phyloP scores from a whole-genome alignment of 1,139 yeast species.

The Lodderomyces elongisporus region DNA sequence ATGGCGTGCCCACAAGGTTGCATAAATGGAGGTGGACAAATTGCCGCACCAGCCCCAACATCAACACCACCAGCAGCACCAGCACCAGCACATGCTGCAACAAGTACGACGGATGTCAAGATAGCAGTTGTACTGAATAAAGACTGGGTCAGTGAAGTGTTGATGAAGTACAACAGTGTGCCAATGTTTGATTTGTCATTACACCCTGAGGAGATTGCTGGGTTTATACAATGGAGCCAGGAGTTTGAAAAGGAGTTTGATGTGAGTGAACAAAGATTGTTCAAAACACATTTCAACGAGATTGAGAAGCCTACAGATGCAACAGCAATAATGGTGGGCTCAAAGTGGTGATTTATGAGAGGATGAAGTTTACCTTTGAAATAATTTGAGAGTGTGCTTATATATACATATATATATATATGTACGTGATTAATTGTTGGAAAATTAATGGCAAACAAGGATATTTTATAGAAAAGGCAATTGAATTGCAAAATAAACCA shows the following conservation, averaged over 20 bases:
- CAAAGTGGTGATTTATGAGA: constrained; percentile 46
- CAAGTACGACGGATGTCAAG: no score
- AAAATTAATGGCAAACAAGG: no score
- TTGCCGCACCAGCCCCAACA: constrained; percentile 33
- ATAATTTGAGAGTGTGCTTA: no score
- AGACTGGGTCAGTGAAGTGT: constrained; percentile 38
- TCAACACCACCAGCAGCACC: no score
- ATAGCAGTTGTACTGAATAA: constrained; percentile 30
- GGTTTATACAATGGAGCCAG: constrained; percentile 26
- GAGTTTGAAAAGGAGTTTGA: constrained; percentile 29
- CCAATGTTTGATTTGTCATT: constrained; percentile 17
- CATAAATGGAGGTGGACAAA: constrained; percentile 95
- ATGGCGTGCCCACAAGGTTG: constrained; percentile 99
- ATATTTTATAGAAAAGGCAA: no score
- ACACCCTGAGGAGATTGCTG: constrained; percentile 12
- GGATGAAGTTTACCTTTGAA: no score
- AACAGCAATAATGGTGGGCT: constrained; percentile 36
- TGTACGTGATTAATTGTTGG: no score
- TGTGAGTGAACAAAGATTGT: constrained; percentile 33
- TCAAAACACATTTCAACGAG: constrained; percentile 44
- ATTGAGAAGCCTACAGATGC: constrained; percentile 52
- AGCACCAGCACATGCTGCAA: no score
- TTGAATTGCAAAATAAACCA: no score
- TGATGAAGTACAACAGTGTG: constrained; percentile 26
- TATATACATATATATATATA: no score